Percentiles rank a stretch among this genome's conserved stretches.
phyloP scores from a whole-genome alignment of 345 rosid genomes.

The Dimocarpus longan region DNA sequence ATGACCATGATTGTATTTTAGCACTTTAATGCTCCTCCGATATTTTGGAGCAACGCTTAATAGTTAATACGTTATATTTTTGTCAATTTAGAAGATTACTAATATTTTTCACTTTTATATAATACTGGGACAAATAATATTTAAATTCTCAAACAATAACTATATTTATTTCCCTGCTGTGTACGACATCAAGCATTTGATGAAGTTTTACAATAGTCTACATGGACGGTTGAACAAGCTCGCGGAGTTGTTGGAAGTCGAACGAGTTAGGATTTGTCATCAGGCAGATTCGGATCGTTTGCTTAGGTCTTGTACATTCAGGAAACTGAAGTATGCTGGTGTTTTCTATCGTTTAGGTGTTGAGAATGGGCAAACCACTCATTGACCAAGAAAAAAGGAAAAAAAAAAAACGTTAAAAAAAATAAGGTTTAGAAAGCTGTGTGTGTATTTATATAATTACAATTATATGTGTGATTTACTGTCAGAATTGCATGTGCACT shows the following conservation, averaged over 20 bases:
- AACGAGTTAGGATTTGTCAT: constrained; percentile 83
- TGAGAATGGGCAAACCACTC: constrained; percentile 55
- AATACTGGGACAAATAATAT: no score
- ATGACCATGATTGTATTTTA: no score
- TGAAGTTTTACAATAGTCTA: constrained; percentile 86
- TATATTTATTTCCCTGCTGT: constrained; percentile 65
- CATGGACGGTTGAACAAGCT: constrained; percentile 95
- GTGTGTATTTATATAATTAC: no score
- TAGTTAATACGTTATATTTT: no score
- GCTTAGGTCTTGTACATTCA: constrained; percentile 80
- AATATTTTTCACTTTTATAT: no score
- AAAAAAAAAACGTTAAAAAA: background rate
- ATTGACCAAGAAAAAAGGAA: constrained; percentile 3
- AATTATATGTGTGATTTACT: constrained; percentile 16
- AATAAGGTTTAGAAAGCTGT: constrained; percentile 9
- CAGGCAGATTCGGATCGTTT: constrained; percentile 96
- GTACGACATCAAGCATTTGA: constrained; percentile 82
- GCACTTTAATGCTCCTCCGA: no score
- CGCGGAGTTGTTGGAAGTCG: constrained; percentile 80
- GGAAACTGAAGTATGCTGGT: constrained; percentile 81
- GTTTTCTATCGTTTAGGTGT: constrained; percentile 93
- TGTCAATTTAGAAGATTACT: no score
- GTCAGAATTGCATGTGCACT: constrained; percentile 24
- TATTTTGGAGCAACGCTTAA: no score
- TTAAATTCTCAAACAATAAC: no score